Percentiles rank a stretch among this genome's conserved stretches.
phyloP scores from a whole-genome alignment of 176 grass and related monocot genomes.

The Eragrostis nindensis region DNA sequence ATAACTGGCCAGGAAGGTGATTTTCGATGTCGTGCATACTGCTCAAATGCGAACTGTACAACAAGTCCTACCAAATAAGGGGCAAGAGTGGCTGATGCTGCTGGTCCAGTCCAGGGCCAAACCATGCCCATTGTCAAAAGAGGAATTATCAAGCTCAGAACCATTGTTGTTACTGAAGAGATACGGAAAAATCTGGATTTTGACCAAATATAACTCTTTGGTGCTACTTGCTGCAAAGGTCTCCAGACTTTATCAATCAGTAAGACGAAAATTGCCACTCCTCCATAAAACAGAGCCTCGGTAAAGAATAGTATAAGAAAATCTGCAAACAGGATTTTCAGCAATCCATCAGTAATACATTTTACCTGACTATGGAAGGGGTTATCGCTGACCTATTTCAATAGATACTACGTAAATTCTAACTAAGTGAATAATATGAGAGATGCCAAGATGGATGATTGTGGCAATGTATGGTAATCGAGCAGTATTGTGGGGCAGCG shows the following conservation, averaged over 20 bases:
- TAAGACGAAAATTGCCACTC: conserved; percentile 83
- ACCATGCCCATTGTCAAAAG: conserved; percentile 98
- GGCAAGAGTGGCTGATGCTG: conserved; percentile 91
- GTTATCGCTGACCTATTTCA: not conserved
- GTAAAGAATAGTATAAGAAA: conserved; percentile 99
- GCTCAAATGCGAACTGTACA: conserved; percentile 92
- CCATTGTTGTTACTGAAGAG: conserved; percentile 88
- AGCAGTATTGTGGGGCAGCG: not conserved
- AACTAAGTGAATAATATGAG: conserved; percentile 15
- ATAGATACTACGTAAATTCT: not conserved
- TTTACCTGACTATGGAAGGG: not conserved
- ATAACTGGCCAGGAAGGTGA: conserved; percentile 93
- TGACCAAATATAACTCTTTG: conserved; percentile 56
- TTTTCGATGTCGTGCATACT: conserved; percentile 74
- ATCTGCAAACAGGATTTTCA: conserved; percentile 57
- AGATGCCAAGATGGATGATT: conserved; percentile 17
- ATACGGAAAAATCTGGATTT: conserved; percentile 74
- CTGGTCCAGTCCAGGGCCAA: conserved; percentile 97
- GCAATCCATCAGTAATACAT: conserved; percentile 37
- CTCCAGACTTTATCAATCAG: conserved; percentile 89
- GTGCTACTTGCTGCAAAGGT: conserved; percentile 60
- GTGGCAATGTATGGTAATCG: not conserved
- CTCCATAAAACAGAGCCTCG: conserved; percentile 90
- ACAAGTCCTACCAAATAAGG: conserved; percentile 96
- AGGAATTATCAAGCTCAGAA: conserved; percentile 83